Percentiles rank a stretch among this genome's conserved stretches.
phyloP scores from a whole-genome alignment of 2,329 filamentous ascomycete species.

The Dichotomopilus funicola region DNA sequence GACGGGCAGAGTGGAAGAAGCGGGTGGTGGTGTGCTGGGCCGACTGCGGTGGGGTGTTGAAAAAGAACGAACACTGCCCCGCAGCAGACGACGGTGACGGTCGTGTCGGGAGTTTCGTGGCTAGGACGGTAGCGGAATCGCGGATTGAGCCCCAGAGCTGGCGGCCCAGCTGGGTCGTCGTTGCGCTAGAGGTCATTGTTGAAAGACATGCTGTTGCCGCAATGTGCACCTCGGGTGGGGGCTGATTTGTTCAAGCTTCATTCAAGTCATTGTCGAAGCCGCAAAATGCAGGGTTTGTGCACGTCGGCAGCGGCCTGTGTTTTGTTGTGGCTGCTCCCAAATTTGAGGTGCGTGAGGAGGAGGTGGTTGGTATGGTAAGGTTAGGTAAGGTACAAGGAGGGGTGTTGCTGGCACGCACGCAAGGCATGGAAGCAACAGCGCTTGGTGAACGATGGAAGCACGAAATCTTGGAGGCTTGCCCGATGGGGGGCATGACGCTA shows the following conservation, averaged over 20 bases:
- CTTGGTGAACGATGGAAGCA: too few species aligned
- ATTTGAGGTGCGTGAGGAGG: neutral
- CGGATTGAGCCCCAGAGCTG: slow-evolving; percentile 30
- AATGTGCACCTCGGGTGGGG: slow-evolving; percentile 11
- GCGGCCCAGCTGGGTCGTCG: slow-evolving; percentile 32
- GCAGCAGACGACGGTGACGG: slow-evolving; percentile 13
- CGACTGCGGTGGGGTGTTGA: slow-evolving; percentile 10
- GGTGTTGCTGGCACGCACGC: slow-evolving; percentile 13
- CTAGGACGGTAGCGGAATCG: slow-evolving; percentile 23
- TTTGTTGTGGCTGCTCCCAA: neutral
- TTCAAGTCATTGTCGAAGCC: slow-evolving; percentile 17
- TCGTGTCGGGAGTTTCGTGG: slow-evolving; percentile 19
- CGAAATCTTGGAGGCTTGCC: too few species aligned
- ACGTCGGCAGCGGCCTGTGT: neutral
- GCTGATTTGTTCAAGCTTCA: neutral
- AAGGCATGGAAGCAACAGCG: slow-evolving; percentile 13
- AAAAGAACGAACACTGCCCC: slow-evolving; percentile 7
- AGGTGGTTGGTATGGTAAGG: neutral
- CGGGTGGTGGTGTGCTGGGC: neutral
- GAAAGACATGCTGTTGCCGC: slow-evolving; percentile 23
- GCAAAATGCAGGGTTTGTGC: neutral
- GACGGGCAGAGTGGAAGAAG: slow-evolving; percentile 22
- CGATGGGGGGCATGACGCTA: slow-evolving; percentile 21
- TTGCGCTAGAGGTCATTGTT: slow-evolving; percentile 31
- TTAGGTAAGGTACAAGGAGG: slow-evolving; percentile 3